Conservation (phyloP, 208 protist genomes). For the Wallacemonas rigidus region DNA sequence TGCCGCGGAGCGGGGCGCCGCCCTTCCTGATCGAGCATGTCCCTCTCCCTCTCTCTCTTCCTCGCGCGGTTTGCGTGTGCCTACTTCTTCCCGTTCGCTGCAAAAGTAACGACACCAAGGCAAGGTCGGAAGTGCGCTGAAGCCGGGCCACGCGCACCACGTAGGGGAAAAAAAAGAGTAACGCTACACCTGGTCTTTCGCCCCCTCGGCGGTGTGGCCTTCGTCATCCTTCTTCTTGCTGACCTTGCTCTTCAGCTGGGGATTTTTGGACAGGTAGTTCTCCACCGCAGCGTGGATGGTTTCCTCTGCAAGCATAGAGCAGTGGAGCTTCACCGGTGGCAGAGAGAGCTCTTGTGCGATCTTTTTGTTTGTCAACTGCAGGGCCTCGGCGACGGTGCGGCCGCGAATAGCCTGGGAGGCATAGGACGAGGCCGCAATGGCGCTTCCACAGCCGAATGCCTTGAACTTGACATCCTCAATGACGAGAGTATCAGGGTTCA, state of each 20-base stretch:
- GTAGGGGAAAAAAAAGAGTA: neutral
- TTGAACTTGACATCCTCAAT: constrained; percentile 98
- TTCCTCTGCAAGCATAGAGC: constrained; percentile 99
- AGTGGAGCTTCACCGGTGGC: constrained; percentile 99
- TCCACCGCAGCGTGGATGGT: constrained; percentile 98
- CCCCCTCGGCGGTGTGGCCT: neutral
- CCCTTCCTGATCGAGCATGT: no score
- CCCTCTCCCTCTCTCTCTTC: no score
- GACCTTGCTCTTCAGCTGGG: constrained; percentile 90
- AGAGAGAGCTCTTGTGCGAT: constrained; percentile 98
- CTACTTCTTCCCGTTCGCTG: no score
- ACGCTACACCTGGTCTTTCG: constrained; percentile 6
- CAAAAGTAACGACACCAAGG: no score
- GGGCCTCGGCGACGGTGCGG: constrained; percentile 97
- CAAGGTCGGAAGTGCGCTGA: no score
- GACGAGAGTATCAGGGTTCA: constrained; percentile 88
- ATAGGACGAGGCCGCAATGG: constrained; percentile 97
- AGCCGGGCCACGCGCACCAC: no score
- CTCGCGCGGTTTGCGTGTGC: no score
- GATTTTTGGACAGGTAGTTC: constrained; percentile 96
- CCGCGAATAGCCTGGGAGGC: constrained; percentile 98
- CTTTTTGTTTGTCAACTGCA: constrained; percentile 97
- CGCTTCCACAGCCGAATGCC: constrained; percentile 99
- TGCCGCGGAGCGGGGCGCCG: no score
- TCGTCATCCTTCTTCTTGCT: constrained; percentile 25